Conservation (phyloP, 495 filamentous ascomycete genomes). For the Talaromyces proteolyticus region DNA sequence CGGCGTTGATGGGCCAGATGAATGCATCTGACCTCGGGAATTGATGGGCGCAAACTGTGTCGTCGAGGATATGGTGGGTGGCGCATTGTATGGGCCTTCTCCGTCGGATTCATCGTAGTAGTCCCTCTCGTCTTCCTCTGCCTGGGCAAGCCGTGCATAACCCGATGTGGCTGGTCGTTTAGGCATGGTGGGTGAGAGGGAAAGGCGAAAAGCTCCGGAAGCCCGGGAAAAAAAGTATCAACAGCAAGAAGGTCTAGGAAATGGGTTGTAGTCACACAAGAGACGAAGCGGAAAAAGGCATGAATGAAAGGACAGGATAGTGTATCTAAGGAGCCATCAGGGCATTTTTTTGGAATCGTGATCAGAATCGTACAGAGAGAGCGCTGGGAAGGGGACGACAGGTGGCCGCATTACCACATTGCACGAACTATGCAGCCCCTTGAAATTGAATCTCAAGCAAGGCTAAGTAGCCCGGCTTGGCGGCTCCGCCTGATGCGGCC, state of each 20-base stretch:
- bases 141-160: conserved; percentile 88
- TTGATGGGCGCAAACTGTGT: conserved; percentile 65
- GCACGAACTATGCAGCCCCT: neutral
- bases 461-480: too few species aligned
- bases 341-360: neutral
- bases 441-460: neutral
- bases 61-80: conserved; percentile 54
- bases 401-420: neutral
- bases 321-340: neutral
- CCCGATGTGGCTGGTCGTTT: conserved; percentile 75
- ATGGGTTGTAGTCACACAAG: neutral
- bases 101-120: conserved; percentile 68
- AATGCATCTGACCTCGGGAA: conserved; percentile 43
- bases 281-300: neutral
- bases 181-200: conserved; percentile 32
- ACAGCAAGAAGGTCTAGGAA: neutral
- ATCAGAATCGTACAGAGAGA: too few species aligned
- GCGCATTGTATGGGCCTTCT: conserved; percentile 48
- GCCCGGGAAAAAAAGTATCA: neutral
- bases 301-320: neutral
- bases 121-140: conserved; percentile 60
- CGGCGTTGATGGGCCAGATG: conserved; percentile 30
- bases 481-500: too few species aligned
- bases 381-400: neutral
- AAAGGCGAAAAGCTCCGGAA: conserved; percentile 1